Evolutionary conservation across 2,329 filamentous ascomycete genomes (phyloP).

Genomic region (Xylariaceae sp.): DNA sequence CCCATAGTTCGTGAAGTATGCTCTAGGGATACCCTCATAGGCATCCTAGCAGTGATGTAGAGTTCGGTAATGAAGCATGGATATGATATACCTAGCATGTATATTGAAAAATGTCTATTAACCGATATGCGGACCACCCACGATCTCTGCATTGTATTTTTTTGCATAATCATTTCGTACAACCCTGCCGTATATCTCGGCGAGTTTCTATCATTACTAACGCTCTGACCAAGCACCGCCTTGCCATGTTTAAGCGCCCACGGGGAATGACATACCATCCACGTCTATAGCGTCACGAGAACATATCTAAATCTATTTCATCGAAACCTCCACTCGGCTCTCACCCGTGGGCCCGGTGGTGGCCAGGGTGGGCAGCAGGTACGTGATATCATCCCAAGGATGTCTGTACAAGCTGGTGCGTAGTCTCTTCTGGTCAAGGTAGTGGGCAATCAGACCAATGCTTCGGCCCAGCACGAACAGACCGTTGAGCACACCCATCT

Average conservation of each 20-base stretch:
- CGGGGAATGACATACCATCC: slow-evolving; percentile 12
- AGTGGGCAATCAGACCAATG: slow-evolving; percentile 99
- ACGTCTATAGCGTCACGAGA: slow-evolving; percentile 26
- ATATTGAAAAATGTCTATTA: slow-evolving; percentile 21
- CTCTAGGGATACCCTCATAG: no score
- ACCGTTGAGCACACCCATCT: slow-evolving; percentile 99
- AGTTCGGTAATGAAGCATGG: no score
- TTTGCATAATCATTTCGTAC: slow-evolving; percentile 25
- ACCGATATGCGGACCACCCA: slow-evolving; percentile 15
- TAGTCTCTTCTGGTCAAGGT: slow-evolving; percentile 98
- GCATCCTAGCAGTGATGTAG: no score
- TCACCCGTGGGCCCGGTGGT: slow-evolving; percentile 69
- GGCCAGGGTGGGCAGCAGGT: slow-evolving; percentile 77
- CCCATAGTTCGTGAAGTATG: no score
- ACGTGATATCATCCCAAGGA: slow-evolving; percentile 98
- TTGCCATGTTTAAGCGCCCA: slow-evolving; percentile 12
- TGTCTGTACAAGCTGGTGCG: slow-evolving; percentile 97
- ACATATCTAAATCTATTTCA: slow-evolving; percentile 48
- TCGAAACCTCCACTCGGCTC: slow-evolving; percentile 79
- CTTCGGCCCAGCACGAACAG: slow-evolving; percentile 95
- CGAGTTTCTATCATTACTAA: slow-evolving; percentile 22
- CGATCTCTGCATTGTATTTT: slow-evolving; percentile 14
- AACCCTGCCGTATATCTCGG: slow-evolving; percentile 16
- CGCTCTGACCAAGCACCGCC: slow-evolving; percentile 12
- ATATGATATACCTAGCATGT: no score